Evolutionary conservation across 2,329 filamentous ascomycete species (phyloP), one percentile per base, ranked within the genome.

Genomic region (Colletotrichum sp.): DNA sequence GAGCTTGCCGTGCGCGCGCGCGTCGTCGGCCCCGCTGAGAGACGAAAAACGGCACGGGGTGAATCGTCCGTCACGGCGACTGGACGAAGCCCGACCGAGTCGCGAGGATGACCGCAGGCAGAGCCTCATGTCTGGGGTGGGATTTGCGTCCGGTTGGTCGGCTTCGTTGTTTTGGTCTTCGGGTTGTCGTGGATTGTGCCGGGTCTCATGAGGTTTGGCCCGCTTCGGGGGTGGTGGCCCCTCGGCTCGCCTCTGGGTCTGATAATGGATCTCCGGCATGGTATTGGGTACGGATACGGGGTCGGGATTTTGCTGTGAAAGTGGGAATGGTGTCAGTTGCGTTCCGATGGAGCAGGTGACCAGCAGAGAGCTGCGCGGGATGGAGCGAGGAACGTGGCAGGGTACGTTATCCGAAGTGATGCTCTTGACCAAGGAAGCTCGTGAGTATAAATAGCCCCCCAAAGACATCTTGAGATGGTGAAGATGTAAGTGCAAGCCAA

Each of bases 311-410:
- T n/a, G 12, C 26, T 67, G 8, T 30, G 44, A n/a, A 52, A n/a
- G 28, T 32, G n/a, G 13, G 30, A 24, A 30, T 57, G 26, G 44
- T 30, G 28, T 24, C 28, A 34, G 66, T 48, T 26, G 26, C 36
- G 39, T 22, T 59, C 22, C 34, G 57, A 63, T 62, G 57, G 24
- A 70, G 68, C 57, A 63, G 68, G 18, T 70, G 68, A 70, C 26
- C 57, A 60, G 36, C 36, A 24, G 59, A n/a, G 13, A 4, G 34
- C 36, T 70, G 34, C n/a, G 57, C 4, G n/a, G 57, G 6, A 63
- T 59, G 36, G 22, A 36, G 62, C 10, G 68, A 63, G 28, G 3
- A 34, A 70, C 16, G 24, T n/a, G 9, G 24, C 36, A 22, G 68
- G 59, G 22, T 39, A 63, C 68, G 16, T 2, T 3, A 24, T 63